phyloP scores from a whole-genome alignment of 495 filamentous ascomycete species.

The Extremus antarcticus region DNA sequence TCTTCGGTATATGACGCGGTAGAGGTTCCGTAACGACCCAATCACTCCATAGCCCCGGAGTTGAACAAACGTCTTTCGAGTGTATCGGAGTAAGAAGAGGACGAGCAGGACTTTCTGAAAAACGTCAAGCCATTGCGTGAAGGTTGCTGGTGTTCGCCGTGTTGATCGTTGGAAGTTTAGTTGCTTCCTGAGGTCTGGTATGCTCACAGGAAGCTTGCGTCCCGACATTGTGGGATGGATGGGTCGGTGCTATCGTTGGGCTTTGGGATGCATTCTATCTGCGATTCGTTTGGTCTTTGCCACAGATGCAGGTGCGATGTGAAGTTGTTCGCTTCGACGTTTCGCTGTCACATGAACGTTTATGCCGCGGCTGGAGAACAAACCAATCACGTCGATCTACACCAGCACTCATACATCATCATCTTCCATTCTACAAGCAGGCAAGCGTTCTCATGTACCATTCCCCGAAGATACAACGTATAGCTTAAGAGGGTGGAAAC shows the following conservation, averaged over 20 bases:
- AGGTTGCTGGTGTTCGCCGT: background rate
- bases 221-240: background rate
- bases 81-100: conserved; percentile 79
- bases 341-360: background rate
- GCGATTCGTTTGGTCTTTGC: background rate
- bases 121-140: conserved; percentile 33
- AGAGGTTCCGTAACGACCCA: conserved; percentile 64
- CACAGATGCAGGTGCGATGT: background rate
- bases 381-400: background rate
- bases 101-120: conserved; percentile 82
- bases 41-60: conserved; percentile 80
- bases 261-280: background rate
- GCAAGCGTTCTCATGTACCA: too few relatives aligned
- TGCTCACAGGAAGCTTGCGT: background rate
- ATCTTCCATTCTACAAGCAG: too few relatives aligned
- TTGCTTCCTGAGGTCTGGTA: background rate
- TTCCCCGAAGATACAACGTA: too few relatives aligned
- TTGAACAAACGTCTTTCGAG: conserved; percentile 67
- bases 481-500: too few relatives aligned
- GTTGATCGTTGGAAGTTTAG: background rate
- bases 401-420: background rate
- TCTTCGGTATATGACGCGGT: conserved; percentile 54
- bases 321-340: background rate
- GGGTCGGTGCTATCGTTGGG: background rate
- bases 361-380: background rate